phyloP scores from a whole-genome alignment of 192 early-diverging fungal species.

The Coemansia sp. region DNA sequence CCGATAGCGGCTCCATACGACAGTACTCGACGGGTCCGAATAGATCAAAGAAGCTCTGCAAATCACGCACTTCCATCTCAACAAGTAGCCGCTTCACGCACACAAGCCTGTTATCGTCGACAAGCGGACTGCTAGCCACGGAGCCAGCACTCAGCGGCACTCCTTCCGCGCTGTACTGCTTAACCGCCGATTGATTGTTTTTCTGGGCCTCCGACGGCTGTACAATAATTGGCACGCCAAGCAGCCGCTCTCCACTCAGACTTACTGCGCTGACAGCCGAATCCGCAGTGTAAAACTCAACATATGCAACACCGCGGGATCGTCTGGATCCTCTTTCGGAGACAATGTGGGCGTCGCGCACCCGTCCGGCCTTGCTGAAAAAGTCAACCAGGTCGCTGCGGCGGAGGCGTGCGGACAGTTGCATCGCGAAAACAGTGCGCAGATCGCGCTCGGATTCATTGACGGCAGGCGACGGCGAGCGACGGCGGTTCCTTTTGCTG shows the following conservation, averaged over 20 bases:
- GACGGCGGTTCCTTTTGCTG: neutral
- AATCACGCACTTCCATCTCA: constrained; percentile 69
- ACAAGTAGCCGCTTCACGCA: constrained; percentile 66
- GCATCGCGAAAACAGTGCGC: constrained; percentile 94
- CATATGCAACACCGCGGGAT: constrained; percentile 93
- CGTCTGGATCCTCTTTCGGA: constrained; percentile 79
- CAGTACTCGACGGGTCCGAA: constrained; percentile 85
- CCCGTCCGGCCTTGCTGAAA: constrained; percentile 76
- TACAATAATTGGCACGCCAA: constrained; percentile 92
- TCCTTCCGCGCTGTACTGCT: constrained; percentile 29
- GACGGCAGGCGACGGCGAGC: constrained; percentile 68
- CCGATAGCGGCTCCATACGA: constrained; percentile 72
- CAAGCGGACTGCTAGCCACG: neutral
- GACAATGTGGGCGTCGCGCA: constrained; percentile 85
- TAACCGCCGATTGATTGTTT: constrained; percentile 70
- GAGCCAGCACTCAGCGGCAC: constrained; percentile 14
- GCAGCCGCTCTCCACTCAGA: constrained; percentile 81
- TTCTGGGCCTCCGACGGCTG: constrained; percentile 92
- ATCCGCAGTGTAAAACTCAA: constrained; percentile 89
- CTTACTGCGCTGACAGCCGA: constrained; percentile 82
- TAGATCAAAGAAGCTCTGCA: constrained; percentile 76
- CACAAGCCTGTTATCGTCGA: constrained; percentile 50
- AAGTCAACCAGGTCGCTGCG: constrained; percentile 84
- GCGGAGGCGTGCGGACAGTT: constrained; percentile 79
- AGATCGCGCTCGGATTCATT: constrained; percentile 78